Base-by-base conservation (phyloP, 441 rosid genomes). In the Eutrema salsugineum region DNA sequence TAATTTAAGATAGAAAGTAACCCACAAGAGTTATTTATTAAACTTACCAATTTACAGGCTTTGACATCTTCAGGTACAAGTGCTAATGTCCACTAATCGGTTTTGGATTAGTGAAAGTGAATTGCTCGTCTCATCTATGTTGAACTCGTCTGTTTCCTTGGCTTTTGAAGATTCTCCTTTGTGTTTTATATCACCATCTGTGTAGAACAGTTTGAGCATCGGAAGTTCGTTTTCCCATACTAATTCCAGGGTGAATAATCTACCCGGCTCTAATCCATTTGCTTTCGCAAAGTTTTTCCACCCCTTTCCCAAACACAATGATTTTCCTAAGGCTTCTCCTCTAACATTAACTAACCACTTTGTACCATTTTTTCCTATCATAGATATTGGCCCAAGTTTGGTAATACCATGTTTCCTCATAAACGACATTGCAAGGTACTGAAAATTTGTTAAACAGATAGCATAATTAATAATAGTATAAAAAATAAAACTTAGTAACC, bases 261-360 rank as follows among this genome's bases (percentile, higher is more conserved):
- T 58, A 1, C 69, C 54, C 28, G 9, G 19, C 54, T 50, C 39
- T 7, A 70, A 59, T 15, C 36, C 38, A 6, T 70, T 58, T 48
- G 49, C 32, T 27, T 11, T 22, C 11, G 53, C 39, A 38, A 60
- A 70, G 5, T 28, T n/a, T 48, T 27, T 60, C 74, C 74, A 70
- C 0, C 59, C 60, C 2, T 11, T 5, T 38, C 66, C 63, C 54
- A 61, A 11, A 40, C 17, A 30, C 40, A 54, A 2, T 17, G 27
- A 24, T 24, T 8, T 55, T 55, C 24, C 40, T 8, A 3, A 0
- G 3, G 0, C 4, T 9, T 17, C 27, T 6, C 6, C 51, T 47
- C 14, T 2, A 16, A 56, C 15, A 3, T 19, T 57, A 2, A 19
- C 63, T 6, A 11, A 3, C 30, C 44, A 57, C 11, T 36, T 11